phyloP scores from a whole-genome alignment of 768 basidiomycete species.

The Hydnomerulius pinastri region DNA sequence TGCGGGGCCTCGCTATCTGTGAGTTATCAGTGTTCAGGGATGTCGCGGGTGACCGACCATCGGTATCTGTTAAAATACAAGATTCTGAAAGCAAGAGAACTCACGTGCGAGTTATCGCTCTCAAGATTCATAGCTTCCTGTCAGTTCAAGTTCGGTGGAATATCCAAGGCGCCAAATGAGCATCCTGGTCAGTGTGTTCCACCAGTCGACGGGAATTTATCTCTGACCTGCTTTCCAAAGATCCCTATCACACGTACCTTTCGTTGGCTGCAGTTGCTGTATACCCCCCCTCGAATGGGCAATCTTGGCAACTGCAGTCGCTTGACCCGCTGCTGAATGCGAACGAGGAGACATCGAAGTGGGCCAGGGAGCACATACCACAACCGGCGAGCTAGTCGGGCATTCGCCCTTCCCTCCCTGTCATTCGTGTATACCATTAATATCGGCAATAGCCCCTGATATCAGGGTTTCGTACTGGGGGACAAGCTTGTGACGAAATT shows the following conservation, averaged over 20 bases:
- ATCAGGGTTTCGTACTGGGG: no score
- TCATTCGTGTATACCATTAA: no score
- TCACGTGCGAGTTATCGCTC: conserved; percentile 60
- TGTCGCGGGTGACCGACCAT: no score
- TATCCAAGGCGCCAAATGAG: conserved; percentile 81
- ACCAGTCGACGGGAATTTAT: background rate
- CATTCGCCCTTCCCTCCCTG: no score
- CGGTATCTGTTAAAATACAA: no score
- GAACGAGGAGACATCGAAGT: conserved; percentile 59
- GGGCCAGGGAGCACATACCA: conserved; percentile 66
- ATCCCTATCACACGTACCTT: conserved; percentile 96
- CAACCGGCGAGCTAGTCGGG: conserved; percentile 9
- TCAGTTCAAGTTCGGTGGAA: conserved; percentile 89
- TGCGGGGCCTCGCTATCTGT: conserved; percentile 81
- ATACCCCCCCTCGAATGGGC: conserved; percentile 45
- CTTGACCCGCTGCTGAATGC: conserved; percentile 78
- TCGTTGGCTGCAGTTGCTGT: conserved; percentile 81
- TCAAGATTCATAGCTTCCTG: conserved; percentile 67
- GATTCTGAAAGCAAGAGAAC: conserved; percentile 65
- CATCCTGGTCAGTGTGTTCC: conserved; percentile 59
- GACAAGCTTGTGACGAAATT: no score
- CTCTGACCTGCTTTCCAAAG: conserved; percentile 40
- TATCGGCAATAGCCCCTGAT: no score
- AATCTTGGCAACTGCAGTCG: conserved; percentile 57
- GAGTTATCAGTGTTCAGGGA: conserved; percentile 19